Conservation (phyloP, 2,329 filamentous ascomycete species). For the Claviceps purpurea region DNA sequence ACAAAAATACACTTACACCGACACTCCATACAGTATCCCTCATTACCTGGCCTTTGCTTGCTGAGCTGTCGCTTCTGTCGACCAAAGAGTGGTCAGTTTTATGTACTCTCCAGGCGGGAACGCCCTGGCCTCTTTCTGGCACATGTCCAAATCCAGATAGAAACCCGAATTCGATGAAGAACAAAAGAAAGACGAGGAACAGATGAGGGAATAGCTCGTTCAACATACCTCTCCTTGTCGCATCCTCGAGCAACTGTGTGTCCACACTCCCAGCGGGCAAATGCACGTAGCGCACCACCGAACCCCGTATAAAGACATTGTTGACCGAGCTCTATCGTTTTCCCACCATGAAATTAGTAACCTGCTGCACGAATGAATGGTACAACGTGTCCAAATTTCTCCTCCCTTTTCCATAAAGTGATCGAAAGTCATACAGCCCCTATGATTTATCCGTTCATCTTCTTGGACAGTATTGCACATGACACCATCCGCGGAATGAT, state of each 20-base stretch:
- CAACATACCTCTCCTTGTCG: slow-evolving; percentile 64
- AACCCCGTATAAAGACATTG: slow-evolving; percentile 91
- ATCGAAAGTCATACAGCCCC: too few relatives aligned
- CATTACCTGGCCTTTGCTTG: slow-evolving; percentile 40
- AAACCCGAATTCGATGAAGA: neutral
- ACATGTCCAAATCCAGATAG: too few relatives aligned
- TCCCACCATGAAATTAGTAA: neutral
- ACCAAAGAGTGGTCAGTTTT: neutral
- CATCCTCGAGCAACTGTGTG: slow-evolving; percentile 77
- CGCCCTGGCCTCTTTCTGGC: too few relatives aligned
- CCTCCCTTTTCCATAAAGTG: too few relatives aligned
- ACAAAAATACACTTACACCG: neutral
- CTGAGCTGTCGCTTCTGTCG: slow-evolving; percentile 42
- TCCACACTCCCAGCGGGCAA: slow-evolving; percentile 73
- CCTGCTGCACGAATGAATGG: too few relatives aligned
- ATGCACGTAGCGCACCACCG: slow-evolving; percentile 86
- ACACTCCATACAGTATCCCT: neutral
- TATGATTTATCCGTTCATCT: too few relatives aligned
- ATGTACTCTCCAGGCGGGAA: neutral
- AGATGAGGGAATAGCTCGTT: neutral
- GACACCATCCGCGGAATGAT: too few relatives aligned
- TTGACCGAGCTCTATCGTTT: slow-evolving; percentile 56
- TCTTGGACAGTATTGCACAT: too few relatives aligned
- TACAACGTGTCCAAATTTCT: too few relatives aligned
- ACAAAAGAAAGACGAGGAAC: neutral